These are phyloP conservation scores for Termitomyces heimii DNA, from an alignment of 768 basidiomycete genomes.

Conservation along the genomic window DNA sequence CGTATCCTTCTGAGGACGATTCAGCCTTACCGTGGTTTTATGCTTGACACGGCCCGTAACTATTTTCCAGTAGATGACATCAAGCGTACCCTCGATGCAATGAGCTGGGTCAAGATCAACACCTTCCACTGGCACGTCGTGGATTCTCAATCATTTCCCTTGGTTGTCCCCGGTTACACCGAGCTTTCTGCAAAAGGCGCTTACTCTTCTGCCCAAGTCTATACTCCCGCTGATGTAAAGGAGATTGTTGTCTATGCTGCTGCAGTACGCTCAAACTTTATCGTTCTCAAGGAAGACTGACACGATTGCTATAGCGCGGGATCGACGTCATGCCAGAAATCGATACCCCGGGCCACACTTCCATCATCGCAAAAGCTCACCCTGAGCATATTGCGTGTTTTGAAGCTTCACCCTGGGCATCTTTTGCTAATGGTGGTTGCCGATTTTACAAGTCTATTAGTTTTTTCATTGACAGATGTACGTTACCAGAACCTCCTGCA, in stretches of 20 bases:
- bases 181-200: slow-evolving; percentile 60
- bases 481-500: slow-evolving; percentile 61
- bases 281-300: not conserved
- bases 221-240: slow-evolving; percentile 49
- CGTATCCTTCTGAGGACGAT: not conserved
- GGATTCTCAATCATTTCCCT: slow-evolving; percentile 79
- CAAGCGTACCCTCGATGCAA: slow-evolving; percentile 66
- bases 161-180: slow-evolving; percentile 54
- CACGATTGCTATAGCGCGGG: slow-evolving; percentile 40
- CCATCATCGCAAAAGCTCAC: slow-evolving; percentile 55
- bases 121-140: slow-evolving; percentile 83
- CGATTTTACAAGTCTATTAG: not conserved
- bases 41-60: slow-evolving; percentile 79
- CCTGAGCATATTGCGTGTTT: slow-evolving; percentile 76
- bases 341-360: slow-evolving; percentile 83
- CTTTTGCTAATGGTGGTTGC: slow-evolving; percentile 45
- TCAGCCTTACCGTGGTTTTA: slow-evolving; percentile 68
- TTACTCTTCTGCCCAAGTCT: slow-evolving; percentile 51
- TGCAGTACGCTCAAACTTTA: slow-evolving; percentile 38
- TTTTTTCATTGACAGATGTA: not conserved
- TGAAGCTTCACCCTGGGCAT: slow-evolving; percentile 50
- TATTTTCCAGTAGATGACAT: slow-evolving; percentile 63
- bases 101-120: slow-evolving; percentile 79
- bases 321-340: slow-evolving; percentile 75
- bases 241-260: slow-evolving; percentile 64